phyloP scores from a whole-genome alignment of 148 eudicot genomes.

The Pouteria glomerata region DNA sequence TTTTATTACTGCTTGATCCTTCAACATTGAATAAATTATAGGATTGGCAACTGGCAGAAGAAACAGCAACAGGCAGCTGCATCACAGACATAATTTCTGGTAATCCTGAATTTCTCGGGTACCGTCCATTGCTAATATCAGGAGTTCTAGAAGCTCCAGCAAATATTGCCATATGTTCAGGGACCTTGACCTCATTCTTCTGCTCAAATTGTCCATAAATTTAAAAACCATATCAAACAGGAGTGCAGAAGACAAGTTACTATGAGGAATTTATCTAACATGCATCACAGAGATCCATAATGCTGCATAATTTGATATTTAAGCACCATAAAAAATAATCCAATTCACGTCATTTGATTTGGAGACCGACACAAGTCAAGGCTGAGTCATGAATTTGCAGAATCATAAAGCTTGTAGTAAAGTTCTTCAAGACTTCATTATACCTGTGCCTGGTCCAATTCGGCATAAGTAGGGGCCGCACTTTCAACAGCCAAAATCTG shows the following conservation, averaged over 20 bases:
- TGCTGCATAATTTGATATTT: not conserved
- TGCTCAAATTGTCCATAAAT: slow-evolving; percentile 11
- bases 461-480: slow-evolving; percentile 12
- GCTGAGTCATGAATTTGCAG: not conserved
- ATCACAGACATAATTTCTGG: not conserved
- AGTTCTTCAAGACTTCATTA: not conserved
- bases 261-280: not conserved
- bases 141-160: not conserved
- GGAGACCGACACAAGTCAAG: not conserved
- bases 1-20: slow-evolving; percentile 13
- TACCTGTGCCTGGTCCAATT: slow-evolving; percentile 30
- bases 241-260: not conserved
- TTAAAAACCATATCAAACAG: not conserved
- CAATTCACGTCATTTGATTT: not conserved
- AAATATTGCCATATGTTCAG: not conserved
- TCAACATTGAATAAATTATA: slow-evolving; percentile 12
- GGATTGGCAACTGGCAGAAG: slow-evolving; percentile 28
- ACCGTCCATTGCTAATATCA: not conserved
- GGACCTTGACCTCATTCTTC: not conserved
- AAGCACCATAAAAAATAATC: not conserved
- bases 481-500: slow-evolving; percentile 16
- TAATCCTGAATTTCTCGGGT: not conserved
- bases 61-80: not conserved
- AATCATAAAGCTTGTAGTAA: not conserved
- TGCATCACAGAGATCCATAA: not conserved